These are phyloP conservation scores for Gracilariopsis chorda DNA, from an alignment of 23 red algal species.

Conservation along the genomic window DNA sequence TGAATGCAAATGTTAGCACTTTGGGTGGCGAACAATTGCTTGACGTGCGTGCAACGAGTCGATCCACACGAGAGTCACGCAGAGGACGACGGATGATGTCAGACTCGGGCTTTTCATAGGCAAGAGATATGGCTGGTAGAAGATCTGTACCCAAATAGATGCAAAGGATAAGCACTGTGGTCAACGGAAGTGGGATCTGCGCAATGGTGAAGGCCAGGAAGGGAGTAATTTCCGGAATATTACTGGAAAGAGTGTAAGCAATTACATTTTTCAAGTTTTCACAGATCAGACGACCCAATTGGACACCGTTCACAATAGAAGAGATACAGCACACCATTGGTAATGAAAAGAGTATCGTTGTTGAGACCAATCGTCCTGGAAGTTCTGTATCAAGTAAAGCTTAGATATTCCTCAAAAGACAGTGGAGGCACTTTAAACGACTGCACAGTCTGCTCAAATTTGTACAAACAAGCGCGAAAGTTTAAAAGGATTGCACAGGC, in stretches of 20 bases:
- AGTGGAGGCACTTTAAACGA: no score
- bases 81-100: slow-evolving; percentile 39
- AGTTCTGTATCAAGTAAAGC: no score
- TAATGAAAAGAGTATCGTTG: no score
- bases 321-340: no score
- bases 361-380: slow-evolving; percentile 72
- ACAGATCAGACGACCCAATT: slow-evolving; percentile 82
- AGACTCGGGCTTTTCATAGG: slow-evolving; percentile 45
- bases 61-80: slow-evolving; percentile 10
- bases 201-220: slow-evolving; percentile 25
- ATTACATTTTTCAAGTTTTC: slow-evolving; percentile 84
- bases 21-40: not conserved
- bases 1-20: not conserved
- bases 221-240: slow-evolving; percentile 60
- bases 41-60: slow-evolving; percentile 15
- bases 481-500: no score
- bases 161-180: slow-evolving; percentile 41
- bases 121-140: slow-evolving; percentile 42
- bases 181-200: slow-evolving; percentile 24
- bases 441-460: no score
- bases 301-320: slow-evolving; percentile 74
- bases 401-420: slow-evolving; percentile 64
- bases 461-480: no score
- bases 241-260: slow-evolving; percentile 60
- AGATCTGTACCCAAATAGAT: slow-evolving; percentile 59